A percentile compares a stretch with the other conserved stretches of the same genome.
These are phyloP conservation scores for Lipomyces kockii DNA, from an alignment of 805 yeast genomes.

Conservation along the genomic window DNA sequence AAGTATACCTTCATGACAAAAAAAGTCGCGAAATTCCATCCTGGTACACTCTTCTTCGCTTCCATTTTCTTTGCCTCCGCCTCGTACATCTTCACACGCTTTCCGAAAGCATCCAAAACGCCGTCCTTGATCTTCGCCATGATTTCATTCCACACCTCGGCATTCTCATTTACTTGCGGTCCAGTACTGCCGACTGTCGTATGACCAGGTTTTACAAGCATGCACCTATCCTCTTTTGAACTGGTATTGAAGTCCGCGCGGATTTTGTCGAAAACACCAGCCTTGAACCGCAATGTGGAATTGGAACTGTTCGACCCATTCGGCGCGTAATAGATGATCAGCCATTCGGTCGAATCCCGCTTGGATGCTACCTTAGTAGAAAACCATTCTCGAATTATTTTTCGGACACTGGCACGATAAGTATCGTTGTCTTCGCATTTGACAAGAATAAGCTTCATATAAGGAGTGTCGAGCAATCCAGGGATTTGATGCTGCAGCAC, in stretches of 20 bases:
- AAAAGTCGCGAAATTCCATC: slow-evolving; percentile 54
- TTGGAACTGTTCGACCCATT: slow-evolving; percentile 41
- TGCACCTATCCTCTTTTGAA: slow-evolving; percentile 46
- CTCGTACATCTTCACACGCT: slow-evolving; percentile 52
- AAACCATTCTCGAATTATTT: slow-evolving; percentile 82
- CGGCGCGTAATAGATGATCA: slow-evolving; percentile 59
- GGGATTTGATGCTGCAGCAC: slow-evolving; percentile 48
- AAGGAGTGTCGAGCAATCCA: slow-evolving; percentile 54
- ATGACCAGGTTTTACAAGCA: slow-evolving; percentile 40
- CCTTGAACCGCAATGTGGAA: slow-evolving; percentile 49
- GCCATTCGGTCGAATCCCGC: slow-evolving; percentile 61
- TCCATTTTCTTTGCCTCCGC: slow-evolving; percentile 49
- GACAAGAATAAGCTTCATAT: slow-evolving; percentile 70
- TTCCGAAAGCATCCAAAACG: slow-evolving; percentile 58
- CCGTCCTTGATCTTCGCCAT: slow-evolving; percentile 54
- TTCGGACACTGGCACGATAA: slow-evolving; percentile 79
- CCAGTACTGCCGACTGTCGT: slow-evolving; percentile 18
- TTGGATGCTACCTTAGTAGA: slow-evolving; percentile 48
- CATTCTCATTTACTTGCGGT: slow-evolving; percentile 45
- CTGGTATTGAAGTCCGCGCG: slow-evolving; percentile 55
- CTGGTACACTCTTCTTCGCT: slow-evolving; percentile 45
- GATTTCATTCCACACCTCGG: slow-evolving; percentile 59
- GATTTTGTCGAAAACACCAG: slow-evolving; percentile 59
- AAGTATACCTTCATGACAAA: slow-evolving; percentile 48
- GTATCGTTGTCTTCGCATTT: slow-evolving; percentile 69